Conservation (phyloP, 108 stramenopile genomes). For the Phaeodactylum tricornutum region DNA sequence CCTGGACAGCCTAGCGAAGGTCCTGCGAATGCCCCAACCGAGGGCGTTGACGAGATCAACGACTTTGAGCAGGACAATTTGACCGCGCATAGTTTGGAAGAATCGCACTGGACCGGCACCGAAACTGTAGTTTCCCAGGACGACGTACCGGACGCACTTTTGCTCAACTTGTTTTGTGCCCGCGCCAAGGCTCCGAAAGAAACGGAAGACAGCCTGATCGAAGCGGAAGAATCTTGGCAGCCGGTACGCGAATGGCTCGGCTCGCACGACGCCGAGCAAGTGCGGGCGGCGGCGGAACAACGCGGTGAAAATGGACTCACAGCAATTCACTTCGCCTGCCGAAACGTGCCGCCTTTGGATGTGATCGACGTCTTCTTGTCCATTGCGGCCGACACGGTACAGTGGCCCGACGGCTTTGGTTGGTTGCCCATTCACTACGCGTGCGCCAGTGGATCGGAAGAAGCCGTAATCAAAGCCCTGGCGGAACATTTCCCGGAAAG, state of each 20-base stretch:
- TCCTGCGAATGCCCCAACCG: no score
- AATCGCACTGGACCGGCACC: no score
- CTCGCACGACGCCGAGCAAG: conserved; percentile 30
- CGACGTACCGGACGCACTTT: conserved; percentile 4
- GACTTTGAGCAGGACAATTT: no score
- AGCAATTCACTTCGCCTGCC: conserved; percentile 59
- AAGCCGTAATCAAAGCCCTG: conserved; percentile 35
- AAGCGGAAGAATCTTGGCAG: conserved; percentile 38
- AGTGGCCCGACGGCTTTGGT: conserved; percentile 58
- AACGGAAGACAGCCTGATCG: conserved; percentile 16
- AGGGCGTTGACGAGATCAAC: no score
- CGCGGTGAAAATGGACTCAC: conserved; percentile 53
- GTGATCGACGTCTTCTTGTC: conserved; percentile 40
- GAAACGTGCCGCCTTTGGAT: conserved; percentile 42
- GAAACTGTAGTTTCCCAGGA: no score
- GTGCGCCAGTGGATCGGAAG: conserved; percentile 51
- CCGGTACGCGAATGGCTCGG: conserved; percentile 44
- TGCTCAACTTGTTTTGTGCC: conserved; percentile 6
- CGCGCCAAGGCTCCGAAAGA: conserved; percentile 12
- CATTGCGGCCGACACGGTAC: conserved; percentile 35
- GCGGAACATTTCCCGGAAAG: conserved; percentile 53
- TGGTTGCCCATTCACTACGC: conserved; percentile 81
- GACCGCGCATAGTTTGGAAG: no score
- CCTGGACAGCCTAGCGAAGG: no score
- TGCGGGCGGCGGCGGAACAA: conserved; percentile 40